phyloP scores from a whole-genome alignment of 305 asterid species.

The Fraxinus dipetala region DNA sequence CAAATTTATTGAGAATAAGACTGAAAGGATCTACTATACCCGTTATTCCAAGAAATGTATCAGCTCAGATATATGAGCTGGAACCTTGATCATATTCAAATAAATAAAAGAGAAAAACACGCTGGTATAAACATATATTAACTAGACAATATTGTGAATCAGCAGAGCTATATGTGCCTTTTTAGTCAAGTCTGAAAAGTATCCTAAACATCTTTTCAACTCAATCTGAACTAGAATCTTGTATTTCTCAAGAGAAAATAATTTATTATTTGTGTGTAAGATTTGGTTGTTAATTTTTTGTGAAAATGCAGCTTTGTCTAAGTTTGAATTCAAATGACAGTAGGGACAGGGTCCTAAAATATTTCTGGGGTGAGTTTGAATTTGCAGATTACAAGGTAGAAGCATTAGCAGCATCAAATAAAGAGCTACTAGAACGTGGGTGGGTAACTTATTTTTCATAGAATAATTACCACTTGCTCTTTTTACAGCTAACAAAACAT shows the following conservation, averaged over 20 bases:
- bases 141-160: constrained; percentile 6
- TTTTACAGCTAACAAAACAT: constrained; percentile 8
- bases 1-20: neutral
- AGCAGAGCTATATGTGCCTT: constrained; percentile 14
- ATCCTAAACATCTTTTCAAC: constrained; percentile 1
- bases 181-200: constrained; percentile 27
- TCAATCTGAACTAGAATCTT: constrained; percentile 23
- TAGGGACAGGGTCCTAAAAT: neutral
- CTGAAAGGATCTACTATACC: neutral
- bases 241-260: constrained; percentile 15
- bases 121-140: constrained; percentile 1
- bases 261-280: constrained; percentile 21
- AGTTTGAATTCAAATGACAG: constrained; percentile 16
- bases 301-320: constrained; percentile 24
- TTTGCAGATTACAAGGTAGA: constrained; percentile 14
- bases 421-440: constrained; percentile 52
- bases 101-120: constrained; percentile 2
- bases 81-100: constrained; percentile 11
- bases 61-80: constrained; percentile 10
- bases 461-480: constrained; percentile 29
- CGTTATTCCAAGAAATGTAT: neutral
- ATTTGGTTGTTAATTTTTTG: constrained; percentile 25
- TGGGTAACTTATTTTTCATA: constrained; percentile 31
- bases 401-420: constrained; percentile 39
- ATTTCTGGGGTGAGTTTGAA: constrained; percentile 19